Evolutionary conservation across 371 early-diverging fungal genomes (phyloP).

Genomic region (Mortierella sp.): DNA sequence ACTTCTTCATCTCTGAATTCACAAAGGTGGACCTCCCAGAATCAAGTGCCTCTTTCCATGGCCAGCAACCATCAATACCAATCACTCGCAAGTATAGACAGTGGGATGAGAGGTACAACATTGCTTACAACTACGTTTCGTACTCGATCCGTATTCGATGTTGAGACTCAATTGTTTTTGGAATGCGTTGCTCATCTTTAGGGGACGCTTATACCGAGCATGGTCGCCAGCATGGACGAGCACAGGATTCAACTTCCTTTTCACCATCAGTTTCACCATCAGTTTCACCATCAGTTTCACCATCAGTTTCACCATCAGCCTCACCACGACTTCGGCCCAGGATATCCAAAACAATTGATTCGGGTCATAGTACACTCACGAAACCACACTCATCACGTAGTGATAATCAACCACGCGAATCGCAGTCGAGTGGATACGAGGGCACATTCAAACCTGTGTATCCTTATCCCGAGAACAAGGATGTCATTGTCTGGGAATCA

Average conservation of each 20-base stretch:
- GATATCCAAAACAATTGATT: not conserved
- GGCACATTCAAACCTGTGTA: constrained; percentile 15
- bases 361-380: not conserved
- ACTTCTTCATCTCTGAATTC: not conserved
- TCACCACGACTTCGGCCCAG: not conserved
- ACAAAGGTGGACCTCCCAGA: not conserved
- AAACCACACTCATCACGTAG: constrained; percentile 2
- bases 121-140: not conserved
- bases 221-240: not conserved
- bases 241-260: not conserved
- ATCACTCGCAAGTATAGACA: constrained; percentile 12
- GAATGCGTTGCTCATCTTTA: not conserved
- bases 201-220: not conserved
- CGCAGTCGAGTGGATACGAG: not conserved
- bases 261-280: not conserved
- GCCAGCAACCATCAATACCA: constrained; percentile 12
- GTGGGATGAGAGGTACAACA: constrained; percentile 10
- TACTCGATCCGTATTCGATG: not conserved
- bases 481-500: constrained; percentile 20
- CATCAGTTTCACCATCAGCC: not conserved
- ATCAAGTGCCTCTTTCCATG: not conserved
- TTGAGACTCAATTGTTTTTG: not conserved
- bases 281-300: not conserved
- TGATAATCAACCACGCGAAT: not conserved
- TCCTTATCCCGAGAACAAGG: constrained; percentile 33